phyloP scores from a whole-genome alignment of 2,329 filamentous ascomycete genomes.

The Didymella segeticola region DNA sequence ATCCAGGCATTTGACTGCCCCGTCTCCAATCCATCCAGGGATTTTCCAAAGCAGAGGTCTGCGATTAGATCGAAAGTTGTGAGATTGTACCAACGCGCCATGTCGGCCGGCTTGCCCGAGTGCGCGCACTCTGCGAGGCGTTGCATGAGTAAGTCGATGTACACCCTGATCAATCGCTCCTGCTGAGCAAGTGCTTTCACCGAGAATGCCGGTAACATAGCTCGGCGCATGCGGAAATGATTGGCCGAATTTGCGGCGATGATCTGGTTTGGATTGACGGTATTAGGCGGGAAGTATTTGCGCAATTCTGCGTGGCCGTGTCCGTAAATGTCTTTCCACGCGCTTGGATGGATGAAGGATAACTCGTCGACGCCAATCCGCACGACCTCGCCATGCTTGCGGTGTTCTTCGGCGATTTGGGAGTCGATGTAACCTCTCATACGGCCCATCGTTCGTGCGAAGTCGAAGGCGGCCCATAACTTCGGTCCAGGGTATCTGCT shows the following conservation, averaged over 20 bases:
- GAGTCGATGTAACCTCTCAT: slow-evolving; percentile 32
- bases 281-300: slow-evolving; percentile 23
- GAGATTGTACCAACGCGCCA: slow-evolving; percentile 29
- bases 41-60: slow-evolving; percentile 31
- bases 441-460: slow-evolving; percentile 39
- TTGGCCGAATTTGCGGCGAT: slow-evolving; percentile 41
- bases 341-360: slow-evolving; percentile 48
- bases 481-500: slow-evolving; percentile 54
- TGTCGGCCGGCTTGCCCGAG: slow-evolving; percentile 5
- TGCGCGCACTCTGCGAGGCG: slow-evolving; percentile 9
- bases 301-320: slow-evolving; percentile 30
- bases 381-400: slow-evolving; percentile 52
- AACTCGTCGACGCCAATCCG: slow-evolving; percentile 51
- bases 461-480: slow-evolving; percentile 42
- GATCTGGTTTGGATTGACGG: slow-evolving; percentile 42
- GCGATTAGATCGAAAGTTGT: slow-evolving; percentile 34
- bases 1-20: slow-evolving; percentile 20
- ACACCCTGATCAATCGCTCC: slow-evolving; percentile 19
- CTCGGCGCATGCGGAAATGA: slow-evolving; percentile 49
- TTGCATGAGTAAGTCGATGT: slow-evolving; percentile 19
- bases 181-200: slow-evolving; percentile 22
- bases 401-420: slow-evolving; percentile 41
- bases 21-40: slow-evolving; percentile 28
- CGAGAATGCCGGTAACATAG: slow-evolving; percentile 47
- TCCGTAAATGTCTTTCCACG: slow-evolving; percentile 43